Conservation (phyloP, 2,329 filamentous ascomycete genomes). For the Aspergillus jensenii region DNA sequence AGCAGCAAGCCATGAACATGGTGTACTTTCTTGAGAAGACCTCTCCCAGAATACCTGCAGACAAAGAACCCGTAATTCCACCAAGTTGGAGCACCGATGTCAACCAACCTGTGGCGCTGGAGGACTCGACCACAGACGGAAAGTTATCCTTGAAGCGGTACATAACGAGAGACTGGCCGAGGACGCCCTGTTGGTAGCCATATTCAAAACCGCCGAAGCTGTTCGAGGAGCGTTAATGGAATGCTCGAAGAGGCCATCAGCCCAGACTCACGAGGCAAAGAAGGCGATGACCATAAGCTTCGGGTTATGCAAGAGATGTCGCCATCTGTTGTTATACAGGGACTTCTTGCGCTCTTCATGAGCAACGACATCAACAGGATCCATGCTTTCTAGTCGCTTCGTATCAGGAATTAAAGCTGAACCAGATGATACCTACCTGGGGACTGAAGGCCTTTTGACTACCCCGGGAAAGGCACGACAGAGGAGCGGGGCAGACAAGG, state of each 20-base stretch:
- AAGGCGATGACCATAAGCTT: conserved; percentile 54
- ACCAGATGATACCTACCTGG: background rate
- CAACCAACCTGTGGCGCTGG: conserved; percentile 42
- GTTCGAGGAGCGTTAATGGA: too few species aligned
- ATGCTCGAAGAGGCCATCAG: too few species aligned
- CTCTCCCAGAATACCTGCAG: conserved; percentile 50
- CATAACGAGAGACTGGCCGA: conserved; percentile 51
- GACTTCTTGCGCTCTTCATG: conserved; percentile 1
- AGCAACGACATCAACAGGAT: background rate
- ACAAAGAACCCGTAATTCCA: conserved; percentile 44
- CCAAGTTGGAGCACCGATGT: conserved; percentile 55
- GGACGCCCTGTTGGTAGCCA: conserved; percentile 48
- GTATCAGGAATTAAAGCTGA: background rate
- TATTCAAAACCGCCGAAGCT: conserved; percentile 50
- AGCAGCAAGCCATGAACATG: conserved; percentile 53
- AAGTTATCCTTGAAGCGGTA: conserved; percentile 50
- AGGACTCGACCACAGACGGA: conserved; percentile 44
- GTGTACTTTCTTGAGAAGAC: conserved; percentile 53
- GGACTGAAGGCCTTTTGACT: background rate
- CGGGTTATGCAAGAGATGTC: conserved; percentile 32
- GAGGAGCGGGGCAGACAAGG: background rate
- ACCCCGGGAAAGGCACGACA: background rate
- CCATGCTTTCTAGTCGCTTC: background rate
- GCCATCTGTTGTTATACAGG: background rate
- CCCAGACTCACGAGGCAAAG: conserved; percentile 42